A percentile compares a stretch with the other conserved stretches of the same genome.
phyloP scores from a whole-genome alignment of 2,329 filamentous ascomycete genomes.

The Stachybotrys chartarum region DNA sequence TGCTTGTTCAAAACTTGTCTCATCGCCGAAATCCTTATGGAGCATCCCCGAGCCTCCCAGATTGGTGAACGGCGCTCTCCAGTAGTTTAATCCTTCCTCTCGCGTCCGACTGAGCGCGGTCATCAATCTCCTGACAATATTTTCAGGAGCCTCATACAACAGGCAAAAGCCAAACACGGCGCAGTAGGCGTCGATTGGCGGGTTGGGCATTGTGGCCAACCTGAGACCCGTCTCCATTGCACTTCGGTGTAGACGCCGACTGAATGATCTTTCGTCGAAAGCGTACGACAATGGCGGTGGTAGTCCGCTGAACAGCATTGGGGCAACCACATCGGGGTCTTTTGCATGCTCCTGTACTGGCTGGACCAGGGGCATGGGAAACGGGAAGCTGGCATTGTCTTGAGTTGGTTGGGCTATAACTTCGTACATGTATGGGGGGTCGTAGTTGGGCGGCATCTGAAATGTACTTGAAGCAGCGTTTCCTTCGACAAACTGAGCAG shows the following conservation, averaged over 20 bases:
- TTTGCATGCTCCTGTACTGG: neutral
- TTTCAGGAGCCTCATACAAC: conserved; percentile 46
- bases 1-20: conserved; percentile 2
- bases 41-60: conserved; percentile 64
- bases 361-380: conserved; percentile 19
- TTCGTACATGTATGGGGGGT: conserved; percentile 29
- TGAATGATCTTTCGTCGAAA: conserved; percentile 60
- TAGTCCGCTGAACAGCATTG: conserved; percentile 25
- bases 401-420: conserved; percentile 42
- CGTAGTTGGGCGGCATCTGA: neutral
- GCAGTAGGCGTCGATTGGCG: conserved; percentile 40
- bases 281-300: conserved; percentile 48
- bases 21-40: conserved; percentile 28
- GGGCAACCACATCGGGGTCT: neutral
- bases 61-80: conserved; percentile 54
- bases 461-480: conserved; percentile 5
- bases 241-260: conserved; percentile 60
- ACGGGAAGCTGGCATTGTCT: conserved; percentile 48
- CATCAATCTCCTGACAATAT: conserved; percentile 35
- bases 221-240: conserved; percentile 55
- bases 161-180: conserved; percentile 64
- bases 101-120: conserved; percentile 21
- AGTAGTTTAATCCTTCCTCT: conserved; percentile 46
- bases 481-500: conserved; percentile 1
- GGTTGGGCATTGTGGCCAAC: conserved; percentile 44